Conservation (phyloP, 2,329 filamentous ascomycete genomes). For the Colletotrichum lini region DNA sequence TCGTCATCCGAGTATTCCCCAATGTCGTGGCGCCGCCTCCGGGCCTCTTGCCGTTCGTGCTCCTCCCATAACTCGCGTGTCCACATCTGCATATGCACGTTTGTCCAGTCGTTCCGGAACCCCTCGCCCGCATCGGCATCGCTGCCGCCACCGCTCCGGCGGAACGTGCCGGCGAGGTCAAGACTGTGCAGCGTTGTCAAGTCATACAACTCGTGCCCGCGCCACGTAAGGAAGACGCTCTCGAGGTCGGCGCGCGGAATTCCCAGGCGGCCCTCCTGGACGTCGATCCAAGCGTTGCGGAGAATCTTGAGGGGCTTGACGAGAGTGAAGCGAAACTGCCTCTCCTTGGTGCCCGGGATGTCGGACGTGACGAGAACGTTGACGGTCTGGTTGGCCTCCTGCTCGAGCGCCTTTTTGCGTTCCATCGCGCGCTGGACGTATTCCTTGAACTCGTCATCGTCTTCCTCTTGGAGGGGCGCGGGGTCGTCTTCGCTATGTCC, state of each 20-base stretch:
- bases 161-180: constrained; percentile 65
- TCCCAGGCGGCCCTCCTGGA: constrained; percentile 62
- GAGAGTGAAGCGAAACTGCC: constrained; percentile 74
- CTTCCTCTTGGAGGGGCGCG: constrained; percentile 44
- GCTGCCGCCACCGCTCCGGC: constrained; percentile 55
- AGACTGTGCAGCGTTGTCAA: constrained; percentile 81
- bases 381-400: constrained; percentile 44
- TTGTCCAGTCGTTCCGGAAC: constrained; percentile 64
- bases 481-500: constrained; percentile 32
- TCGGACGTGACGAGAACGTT: constrained; percentile 70
- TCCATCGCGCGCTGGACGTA: constrained; percentile 62
- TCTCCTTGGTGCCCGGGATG: constrained; percentile 71
- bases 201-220: constrained; percentile 79
- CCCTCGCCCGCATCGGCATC: constrained; percentile 55
- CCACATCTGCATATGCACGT: constrained; percentile 84
- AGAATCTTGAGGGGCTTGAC: constrained; percentile 78
- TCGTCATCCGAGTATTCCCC: constrained; percentile 57
- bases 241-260: constrained; percentile 60
- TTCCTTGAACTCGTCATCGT: constrained; percentile 60
- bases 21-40: constrained; percentile 58
- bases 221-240: constrained; percentile 84
- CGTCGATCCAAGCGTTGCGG: constrained; percentile 77
- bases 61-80: constrained; percentile 73
- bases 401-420: constrained; percentile 42
- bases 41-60: constrained; percentile 65